Percentiles rank a stretch among this genome's conserved stretches.
These are phyloP conservation scores for Allantophomopsis lycopodina DNA, from an alignment of 2,329 filamentous ascomycete genomes.

Conservation along the genomic window DNA sequence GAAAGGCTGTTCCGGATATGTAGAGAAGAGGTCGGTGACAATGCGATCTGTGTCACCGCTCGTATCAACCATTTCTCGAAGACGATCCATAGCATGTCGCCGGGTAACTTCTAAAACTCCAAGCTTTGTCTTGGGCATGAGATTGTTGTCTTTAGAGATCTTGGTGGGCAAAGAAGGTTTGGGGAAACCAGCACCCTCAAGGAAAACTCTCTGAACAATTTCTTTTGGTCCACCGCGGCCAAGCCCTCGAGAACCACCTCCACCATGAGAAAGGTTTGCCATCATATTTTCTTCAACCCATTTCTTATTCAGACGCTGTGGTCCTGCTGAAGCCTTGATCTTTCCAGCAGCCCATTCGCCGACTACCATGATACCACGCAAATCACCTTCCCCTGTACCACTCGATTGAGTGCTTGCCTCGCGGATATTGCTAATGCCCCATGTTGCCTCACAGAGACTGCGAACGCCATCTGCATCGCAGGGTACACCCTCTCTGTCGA, in stretches of 20 bases:
- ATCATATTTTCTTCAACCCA: conserved; percentile 67
- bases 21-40: conserved; percentile 69
- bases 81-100: conserved; percentile 55
- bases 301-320: conserved; percentile 47
- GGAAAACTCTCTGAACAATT: conserved; percentile 65
- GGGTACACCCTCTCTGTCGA: conserved; percentile 76
- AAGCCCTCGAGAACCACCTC: conserved; percentile 56
- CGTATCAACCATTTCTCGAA: conserved; percentile 66
- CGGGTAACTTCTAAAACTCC: conserved; percentile 63
- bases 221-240: conserved; percentile 62
- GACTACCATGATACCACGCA: conserved; percentile 74
- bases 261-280: conserved; percentile 53
- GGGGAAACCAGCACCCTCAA: conserved; percentile 61
- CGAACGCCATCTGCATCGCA: conserved; percentile 84
- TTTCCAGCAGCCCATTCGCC: conserved; percentile 75
- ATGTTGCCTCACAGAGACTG: conserved; percentile 69
- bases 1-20: conserved; percentile 77
- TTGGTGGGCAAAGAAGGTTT: conserved; percentile 19
- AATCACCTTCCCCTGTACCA: conserved; percentile 55
- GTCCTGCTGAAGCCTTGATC: conserved; percentile 33
- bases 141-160: conserved; percentile 10
- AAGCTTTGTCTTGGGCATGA: conserved; percentile 38
- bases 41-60: conserved; percentile 69
- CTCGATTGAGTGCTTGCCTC: conserved; percentile 57
- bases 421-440: conserved; percentile 63